Base-by-base conservation (phyloP, 352 stramenopile species). In the Pythium vanterpoolii region DNA sequence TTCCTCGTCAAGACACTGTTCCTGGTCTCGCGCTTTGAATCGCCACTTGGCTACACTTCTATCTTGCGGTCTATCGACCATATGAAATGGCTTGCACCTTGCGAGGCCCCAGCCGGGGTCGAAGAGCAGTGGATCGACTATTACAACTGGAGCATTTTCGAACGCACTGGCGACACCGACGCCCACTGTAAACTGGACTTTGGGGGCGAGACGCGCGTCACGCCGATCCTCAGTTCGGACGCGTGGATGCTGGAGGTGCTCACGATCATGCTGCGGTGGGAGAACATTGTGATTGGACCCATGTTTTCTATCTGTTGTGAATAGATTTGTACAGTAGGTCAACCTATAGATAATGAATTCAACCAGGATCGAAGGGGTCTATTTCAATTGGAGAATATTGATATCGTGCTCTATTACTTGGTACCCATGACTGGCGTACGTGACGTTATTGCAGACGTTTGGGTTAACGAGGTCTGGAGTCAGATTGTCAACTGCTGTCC, bases 211-310 rank as follows among this genome's bases (percentile, higher is more conserved):
- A 50, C 48, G 14, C 36, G 39, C 1, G 28, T 52, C 27, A 62
- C 30, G 5, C 28, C 52, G 11, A 27, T 68, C 21, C 18, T 47
- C 1, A 33, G 48, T 13, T 34, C 60, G 6, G 60, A 47, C 40
- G 24, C 31, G 45, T 68, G 60, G 60, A 68, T 68, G 60, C 11
- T 68, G 14, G 60, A 68, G 39, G 10, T 68, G 42, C 60, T 68
- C 6, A 34, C 47, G n/a, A 31, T 68, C 18, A 48, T 48, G 19
- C 48, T 68, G 4, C 44, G 60, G 2, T 68, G 60, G 60, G 60
- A 68, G 18, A 27, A 26, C 30, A 26, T 56, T 23, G 47, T 57
- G 5, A 38, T 62, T 16, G 54, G 60, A 7, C 60, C 60, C 19
- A 31, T 68, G 10, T 54, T 68, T 28, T 54, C 53, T 34, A 16